Evolutionary conservation across 192 early-diverging fungal species (phyloP).

Genomic region (Irineochytrium annulatum): DNA sequence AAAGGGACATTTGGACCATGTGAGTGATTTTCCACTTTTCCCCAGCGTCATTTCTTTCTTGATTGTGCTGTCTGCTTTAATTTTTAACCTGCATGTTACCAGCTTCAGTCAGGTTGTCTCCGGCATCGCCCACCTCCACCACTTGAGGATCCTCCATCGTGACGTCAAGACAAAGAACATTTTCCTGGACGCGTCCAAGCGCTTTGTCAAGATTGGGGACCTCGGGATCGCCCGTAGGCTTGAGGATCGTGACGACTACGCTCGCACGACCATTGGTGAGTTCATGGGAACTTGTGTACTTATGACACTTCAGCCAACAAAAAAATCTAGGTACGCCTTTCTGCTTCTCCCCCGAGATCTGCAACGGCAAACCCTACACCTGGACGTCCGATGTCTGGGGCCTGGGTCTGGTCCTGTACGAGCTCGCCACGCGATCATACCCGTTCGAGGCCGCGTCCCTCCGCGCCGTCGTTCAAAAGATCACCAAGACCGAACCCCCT

Average conservation of each 20-base stretch:
- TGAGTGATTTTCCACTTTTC: not conserved
- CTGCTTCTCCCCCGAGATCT: constrained; percentile 17
- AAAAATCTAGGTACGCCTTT: constrained; percentile 20
- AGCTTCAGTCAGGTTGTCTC: constrained; percentile 7
- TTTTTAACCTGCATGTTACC: too few species aligned
- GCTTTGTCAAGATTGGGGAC: constrained; percentile 18
- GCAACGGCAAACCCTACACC: constrained; percentile 11
- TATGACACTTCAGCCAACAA: too few species aligned
- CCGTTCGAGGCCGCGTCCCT: not conserved
- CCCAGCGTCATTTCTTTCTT: too few species aligned
- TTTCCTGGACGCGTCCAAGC: constrained; percentile 13
- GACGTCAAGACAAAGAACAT: constrained; percentile 23
- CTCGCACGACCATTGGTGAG: constrained; percentile 4
- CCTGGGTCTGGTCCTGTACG: constrained; percentile 15
- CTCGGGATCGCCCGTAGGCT: constrained; percentile 16
- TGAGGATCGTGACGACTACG: not conserved
- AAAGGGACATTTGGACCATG: not conserved
- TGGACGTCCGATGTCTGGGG: constrained; percentile 14
- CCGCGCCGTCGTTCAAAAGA: not conserved
- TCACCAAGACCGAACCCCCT: not conserved
- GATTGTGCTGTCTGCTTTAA: too few species aligned
- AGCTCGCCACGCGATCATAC: not conserved
- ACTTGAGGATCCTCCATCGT: constrained; percentile 9
- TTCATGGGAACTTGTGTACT: too few species aligned
- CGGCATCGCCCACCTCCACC: constrained; percentile 8